phyloP scores from a whole-genome alignment of 2,329 filamentous ascomycete genomes.

The Diaporthe citrichinensis region DNA sequence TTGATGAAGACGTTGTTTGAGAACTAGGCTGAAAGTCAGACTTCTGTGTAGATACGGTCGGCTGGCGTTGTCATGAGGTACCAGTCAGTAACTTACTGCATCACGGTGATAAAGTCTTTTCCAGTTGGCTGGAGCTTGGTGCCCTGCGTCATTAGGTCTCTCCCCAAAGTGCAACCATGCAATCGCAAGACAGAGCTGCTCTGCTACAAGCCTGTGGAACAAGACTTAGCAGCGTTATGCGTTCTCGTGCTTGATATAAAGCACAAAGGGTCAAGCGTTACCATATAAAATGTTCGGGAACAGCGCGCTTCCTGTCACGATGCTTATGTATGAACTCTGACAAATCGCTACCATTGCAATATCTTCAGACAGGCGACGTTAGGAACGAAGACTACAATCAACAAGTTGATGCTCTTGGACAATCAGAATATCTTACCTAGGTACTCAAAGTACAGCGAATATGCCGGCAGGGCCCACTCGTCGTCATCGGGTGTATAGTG shows the following conservation, averaged over 20 bases:
- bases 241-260: background rate
- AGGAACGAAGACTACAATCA: background rate
- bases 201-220: constrained; percentile 3
- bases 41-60: background rate
- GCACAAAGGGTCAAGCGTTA: background rate
- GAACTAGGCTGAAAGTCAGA: background rate
- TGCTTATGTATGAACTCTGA: background rate
- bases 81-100: background rate
- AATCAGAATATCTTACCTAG: background rate
- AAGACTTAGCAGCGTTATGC: background rate
- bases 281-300: constrained; percentile 26
- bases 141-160: background rate
- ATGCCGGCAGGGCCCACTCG: background rate
- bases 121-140: background rate
- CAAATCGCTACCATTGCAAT: constrained; percentile 10
- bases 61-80: too few species aligned
- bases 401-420: background rate
- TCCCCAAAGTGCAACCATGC: constrained; percentile 20
- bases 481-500: background rate
- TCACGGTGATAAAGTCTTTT: constrained; percentile 3
- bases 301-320: background rate
- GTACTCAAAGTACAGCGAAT: constrained; percentile 30
- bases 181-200: constrained; percentile 24
- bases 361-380: background rate
- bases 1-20: constrained; percentile 8